Evolutionary conservation across 371 early-diverging fungal genomes (phyloP).

Genomic region (Mortierella sp.): DNA sequence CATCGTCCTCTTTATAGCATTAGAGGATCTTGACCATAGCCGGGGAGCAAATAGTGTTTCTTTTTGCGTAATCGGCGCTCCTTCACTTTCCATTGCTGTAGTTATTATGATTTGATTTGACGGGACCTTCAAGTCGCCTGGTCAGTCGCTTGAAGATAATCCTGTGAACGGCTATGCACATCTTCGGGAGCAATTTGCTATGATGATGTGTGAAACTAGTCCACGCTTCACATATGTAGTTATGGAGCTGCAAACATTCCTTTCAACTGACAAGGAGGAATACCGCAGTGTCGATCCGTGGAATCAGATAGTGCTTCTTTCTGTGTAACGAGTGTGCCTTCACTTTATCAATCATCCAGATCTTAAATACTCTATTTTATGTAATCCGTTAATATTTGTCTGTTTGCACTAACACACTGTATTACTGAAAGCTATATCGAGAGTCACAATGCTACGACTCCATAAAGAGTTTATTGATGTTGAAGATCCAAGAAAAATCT

Average conservation of each 20-base stretch:
- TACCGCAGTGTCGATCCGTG: not conserved
- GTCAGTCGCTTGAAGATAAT: constrained; percentile 1
- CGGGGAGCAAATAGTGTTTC: constrained; percentile 28
- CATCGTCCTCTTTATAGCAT: constrained; percentile 17
- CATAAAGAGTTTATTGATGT: not conserved
- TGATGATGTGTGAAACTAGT: constrained; percentile 9
- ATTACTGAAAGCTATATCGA: not conserved
- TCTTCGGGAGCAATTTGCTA: constrained; percentile 7
- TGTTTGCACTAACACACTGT: no score
- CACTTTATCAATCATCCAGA: not conserved
- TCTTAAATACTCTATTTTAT: no score
- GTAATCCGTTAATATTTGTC: no score
- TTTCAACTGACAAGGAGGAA: constrained; percentile 1
- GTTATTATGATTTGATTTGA: constrained; percentile 7
- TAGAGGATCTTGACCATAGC: constrained; percentile 6
- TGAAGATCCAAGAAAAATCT: not conserved
- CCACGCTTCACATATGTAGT: not conserved
- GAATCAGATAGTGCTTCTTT: constrained; percentile 1
- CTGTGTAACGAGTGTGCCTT: not conserved
- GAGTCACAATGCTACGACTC: not conserved
- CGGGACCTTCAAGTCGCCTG: constrained; percentile 5
- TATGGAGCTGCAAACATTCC: not conserved
- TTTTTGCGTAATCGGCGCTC: constrained; percentile 30
- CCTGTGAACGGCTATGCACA: constrained; percentile 3
- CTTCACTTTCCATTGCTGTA: constrained; percentile 1